Evolutionary conservation across 306 rosid genomes (phyloP).

Genomic region (Parietaria judaica): DNA sequence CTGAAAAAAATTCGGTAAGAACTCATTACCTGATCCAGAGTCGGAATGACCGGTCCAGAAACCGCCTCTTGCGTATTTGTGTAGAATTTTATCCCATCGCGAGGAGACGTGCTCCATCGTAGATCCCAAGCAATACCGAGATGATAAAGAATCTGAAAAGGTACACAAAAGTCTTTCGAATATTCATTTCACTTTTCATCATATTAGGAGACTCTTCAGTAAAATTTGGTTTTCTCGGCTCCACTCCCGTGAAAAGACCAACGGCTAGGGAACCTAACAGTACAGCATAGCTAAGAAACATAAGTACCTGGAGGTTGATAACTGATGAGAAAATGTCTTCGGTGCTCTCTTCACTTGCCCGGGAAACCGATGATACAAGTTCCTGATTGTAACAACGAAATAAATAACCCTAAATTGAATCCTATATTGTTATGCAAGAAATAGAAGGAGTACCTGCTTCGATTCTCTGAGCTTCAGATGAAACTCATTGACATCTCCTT

Average conservation of each 20-base stretch:
- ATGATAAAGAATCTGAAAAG: conserved; percentile 69
- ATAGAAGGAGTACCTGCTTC: conserved; percentile 57
- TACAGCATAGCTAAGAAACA: background rate
- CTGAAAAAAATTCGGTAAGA: conserved; percentile 8
- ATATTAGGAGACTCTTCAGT: too few species aligned
- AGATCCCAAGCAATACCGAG: conserved; percentile 84
- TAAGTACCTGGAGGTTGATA: conserved; percentile 72
- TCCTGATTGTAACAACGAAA: conserved; percentile 36
- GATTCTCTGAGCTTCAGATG: conserved; percentile 50
- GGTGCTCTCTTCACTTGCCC: conserved; percentile 87
- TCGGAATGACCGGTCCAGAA: conserved; percentile 55
- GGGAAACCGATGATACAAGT: conserved; percentile 78
- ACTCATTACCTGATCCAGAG: conserved; percentile 56
- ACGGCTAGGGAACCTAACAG: too few species aligned
- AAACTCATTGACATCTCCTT: conserved; percentile 66
- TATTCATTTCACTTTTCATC: too few species aligned
- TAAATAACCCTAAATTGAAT: conserved; percentile 17
- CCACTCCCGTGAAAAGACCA: too few species aligned
- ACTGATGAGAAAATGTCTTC: conserved; percentile 69
- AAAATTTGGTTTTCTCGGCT: too few species aligned
- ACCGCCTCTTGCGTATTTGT: conserved; percentile 35
- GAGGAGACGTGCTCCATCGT: conserved; percentile 53
- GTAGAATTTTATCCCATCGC: conserved; percentile 22
- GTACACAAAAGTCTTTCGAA: background rate
- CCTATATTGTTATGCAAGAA: conserved; percentile 12